Base-by-base conservation (phyloP, 164 flowering plant species). In the Macadamia tetraphylla region DNA sequence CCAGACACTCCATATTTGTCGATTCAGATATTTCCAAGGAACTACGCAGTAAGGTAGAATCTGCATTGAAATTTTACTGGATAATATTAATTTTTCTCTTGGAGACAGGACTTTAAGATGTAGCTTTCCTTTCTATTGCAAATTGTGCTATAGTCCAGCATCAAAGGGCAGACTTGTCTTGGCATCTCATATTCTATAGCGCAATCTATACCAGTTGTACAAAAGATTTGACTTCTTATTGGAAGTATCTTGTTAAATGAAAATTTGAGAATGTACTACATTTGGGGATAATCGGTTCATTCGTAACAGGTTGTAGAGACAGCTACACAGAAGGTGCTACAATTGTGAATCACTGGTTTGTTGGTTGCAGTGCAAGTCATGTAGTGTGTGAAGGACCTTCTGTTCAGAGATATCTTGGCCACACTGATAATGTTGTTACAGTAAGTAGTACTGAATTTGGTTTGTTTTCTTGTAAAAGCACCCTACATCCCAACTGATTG, bases 361-460 rank as follows among this genome's bases (percentile, higher is more conserved):
- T 83, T 81, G 97, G 99, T 59, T 87, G 90, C 71, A 75, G 71
- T 68, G 92, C 85, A 6, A 86, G 79, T 67, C 79, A 87, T 77
- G 87, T 94, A 6, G 97, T 94, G n/a, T 90, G 97, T 79, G 99
- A 94, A 83, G 90, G 85, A 67, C 67, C 81, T 75, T 86, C 91
- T 48, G 67, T 85, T 53, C 81, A 64, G 59, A 82, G 74, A 82
- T 94, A 88, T 82, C 77, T 94, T 58, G 97, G 99, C 44, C 92
- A 90, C 67, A 69, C 82, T 29, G 77, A 71, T 72, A 83, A 87
- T 69, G 69, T 94, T 75, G 92, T 94, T 35, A 81, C 96, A 23
- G 98, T 94, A 76, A 86, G 96, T 83, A 62, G 30, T 66, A 43
- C 40, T 35, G 40, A 35, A 30, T 44, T 17, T 62, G 61, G 40